These are phyloP conservation scores for Cladophialophora immunda DNA, from an alignment of 2,329 filamentous ascomycete genomes.

Conservation along the genomic window DNA sequence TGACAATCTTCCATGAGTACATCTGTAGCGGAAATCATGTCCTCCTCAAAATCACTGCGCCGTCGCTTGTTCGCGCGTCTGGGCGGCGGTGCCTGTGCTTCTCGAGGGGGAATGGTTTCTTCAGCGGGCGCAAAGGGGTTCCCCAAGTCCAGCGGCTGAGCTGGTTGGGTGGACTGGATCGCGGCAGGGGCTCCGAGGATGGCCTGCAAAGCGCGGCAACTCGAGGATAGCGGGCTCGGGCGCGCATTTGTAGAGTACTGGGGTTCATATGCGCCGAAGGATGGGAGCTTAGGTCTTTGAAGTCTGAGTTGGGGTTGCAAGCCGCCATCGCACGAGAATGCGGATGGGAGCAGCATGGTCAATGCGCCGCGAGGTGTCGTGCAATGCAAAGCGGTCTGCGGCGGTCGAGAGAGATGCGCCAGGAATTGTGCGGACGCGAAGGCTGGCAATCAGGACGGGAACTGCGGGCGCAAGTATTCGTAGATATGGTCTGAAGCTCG, in stretches of 20 bases:
- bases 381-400: constrained; percentile 7
- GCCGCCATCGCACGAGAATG: constrained; percentile 53
- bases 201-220: constrained; percentile 41
- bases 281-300: constrained; percentile 38
- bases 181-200: constrained; percentile 42
- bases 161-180: constrained; percentile 43
- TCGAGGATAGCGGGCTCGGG: constrained; percentile 49
- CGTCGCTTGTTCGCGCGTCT: constrained; percentile 52
- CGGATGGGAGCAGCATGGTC: constrained; percentile 55
- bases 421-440: constrained; percentile 22
- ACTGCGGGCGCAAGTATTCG: constrained; percentile 12
- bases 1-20: constrained; percentile 32
- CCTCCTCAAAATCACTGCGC: constrained; percentile 45
- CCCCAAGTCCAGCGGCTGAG: constrained; percentile 43
- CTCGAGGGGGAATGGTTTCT: constrained; percentile 30
- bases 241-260: constrained; percentile 48
- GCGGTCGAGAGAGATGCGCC: constrained; percentile 32
- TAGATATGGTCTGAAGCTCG: constrained; percentile 24
- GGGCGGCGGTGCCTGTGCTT: constrained; percentile 40
- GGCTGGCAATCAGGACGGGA: not conserved
- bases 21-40: constrained; percentile 34
- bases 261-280: constrained; percentile 50
- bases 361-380: constrained; percentile 27
- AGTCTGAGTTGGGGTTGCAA: constrained; percentile 34
- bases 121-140: constrained; percentile 38